Evolutionary conservation across 176 grass and related monocot species (phyloP), one percentile per base, ranked within the genome.

Genomic region (Olyra latifolia): DNA sequence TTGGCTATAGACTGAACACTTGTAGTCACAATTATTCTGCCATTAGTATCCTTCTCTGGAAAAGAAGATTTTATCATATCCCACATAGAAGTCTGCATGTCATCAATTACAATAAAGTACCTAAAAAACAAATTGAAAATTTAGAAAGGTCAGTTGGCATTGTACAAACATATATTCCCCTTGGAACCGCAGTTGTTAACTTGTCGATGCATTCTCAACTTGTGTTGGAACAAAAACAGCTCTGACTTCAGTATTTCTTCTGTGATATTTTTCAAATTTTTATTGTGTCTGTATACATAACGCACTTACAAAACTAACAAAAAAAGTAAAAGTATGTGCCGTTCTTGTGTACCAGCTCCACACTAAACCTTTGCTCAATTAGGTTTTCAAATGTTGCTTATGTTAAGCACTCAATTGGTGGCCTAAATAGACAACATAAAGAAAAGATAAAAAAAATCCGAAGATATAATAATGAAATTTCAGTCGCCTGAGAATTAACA

Each of bases 21-120:
- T 43, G 64, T 67, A 3, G 64, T 67, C 64, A 67, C 64, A 23
- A 67, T 67, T 20, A 67, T 43, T 43, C 64, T 67, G 35, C 64
- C 62, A 20, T 56, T 8, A 23, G 20, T 56, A 8, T 23, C 53
- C 12, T 63, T 35, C 40, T 19, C 35, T 10, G 62, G 17, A 3
- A 66, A 63, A 12, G 28, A 29, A 63, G 60, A 30, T 17, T 22
- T 5, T 5, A 63, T 38, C 1, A 7, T 30, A 32, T 63, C 60
- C 28, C 28, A 17, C 14, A 63, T 12, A 32, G 25, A 17, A 32
- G 60, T 63, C 28, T 63, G 60, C 28, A 63, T 19, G 60, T 35
- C 60, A n/a, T n/a, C n/a, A n/a, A n/a, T n/a, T n/a, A n/a, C n/a
- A n/a, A n/a, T n/a, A n/a, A n/a, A n/a, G n/a, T 63, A 63, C 60